Base-by-base conservation (phyloP, 768 basidiomycete genomes). In the Zangia roseola region DNA sequence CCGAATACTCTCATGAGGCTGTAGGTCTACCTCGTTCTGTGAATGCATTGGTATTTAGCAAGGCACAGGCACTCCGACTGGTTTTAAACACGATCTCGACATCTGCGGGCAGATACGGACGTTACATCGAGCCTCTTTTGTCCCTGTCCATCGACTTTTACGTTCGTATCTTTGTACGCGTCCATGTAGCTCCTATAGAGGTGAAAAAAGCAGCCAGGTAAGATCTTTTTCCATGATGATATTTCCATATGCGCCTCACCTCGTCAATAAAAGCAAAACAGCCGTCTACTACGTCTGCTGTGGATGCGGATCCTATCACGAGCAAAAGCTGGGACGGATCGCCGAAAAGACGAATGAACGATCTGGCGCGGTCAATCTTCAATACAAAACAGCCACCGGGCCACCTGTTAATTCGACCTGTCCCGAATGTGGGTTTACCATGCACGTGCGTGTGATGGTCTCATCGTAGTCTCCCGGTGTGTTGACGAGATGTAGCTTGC, bases 81-180 rank as follows among this genome's bases (percentile, higher is more conserved):
- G 86, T 98, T n/a, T 77, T 99, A 6, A 81, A 94, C 64, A 74
- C 88, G 0, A 69, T 97, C 38, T 87, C 94, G 1, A 86, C 86
- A 1, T 85, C 93, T 3, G 97, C 97, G 2, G 81, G 88, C 20
- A 80, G 94, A 60, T 98, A 98, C 62, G 95, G 97, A 5, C 84
- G 93, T 34, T 89, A 86, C 62, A 91, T 99, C 52, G 80, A 88
- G 56, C 97, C 97, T 10, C 71, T 97, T 7, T 69, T 97, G 4
- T 94, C 88, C 0, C 74, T 99, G 26, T 95, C 92, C 14, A 95
- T 99, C 61, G 97, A 99, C 60, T 99, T 98, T 67, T 99, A 99
- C 65, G 85, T 97, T 21, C 86, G 97, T 4, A 61, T 98, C 17
- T 99, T 97, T 60, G 81, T 97, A 14, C 82, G 87, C 10, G 73